These are phyloP conservation scores for Alternaria angustiovoidea DNA, from an alignment of 2,329 filamentous ascomycete species.

Conservation along the genomic window DNA sequence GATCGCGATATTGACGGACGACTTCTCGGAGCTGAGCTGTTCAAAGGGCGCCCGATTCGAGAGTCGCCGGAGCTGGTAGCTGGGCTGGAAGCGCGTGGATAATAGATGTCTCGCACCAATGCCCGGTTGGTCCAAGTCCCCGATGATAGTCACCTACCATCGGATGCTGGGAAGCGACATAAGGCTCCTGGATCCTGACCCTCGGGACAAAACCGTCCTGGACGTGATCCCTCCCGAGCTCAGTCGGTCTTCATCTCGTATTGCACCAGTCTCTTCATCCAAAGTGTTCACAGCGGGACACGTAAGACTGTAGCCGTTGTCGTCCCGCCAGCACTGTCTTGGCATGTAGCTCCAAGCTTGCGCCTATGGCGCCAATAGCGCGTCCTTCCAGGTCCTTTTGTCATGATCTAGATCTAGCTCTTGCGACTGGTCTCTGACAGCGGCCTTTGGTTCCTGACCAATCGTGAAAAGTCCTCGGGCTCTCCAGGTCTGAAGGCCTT, in stretches of 20 bases:
- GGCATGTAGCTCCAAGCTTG: not conserved
- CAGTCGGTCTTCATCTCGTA: not conserved
- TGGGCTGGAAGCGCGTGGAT: not conserved
- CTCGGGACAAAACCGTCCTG: not conserved
- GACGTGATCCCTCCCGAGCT: not conserved
- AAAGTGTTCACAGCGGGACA: not conserved
- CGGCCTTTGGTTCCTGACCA: not conserved
- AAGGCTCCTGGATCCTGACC: not conserved
- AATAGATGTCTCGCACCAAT: not conserved
- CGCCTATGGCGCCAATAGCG: not conserved
- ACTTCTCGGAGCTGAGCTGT: not conserved
- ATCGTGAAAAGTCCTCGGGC: not conserved
- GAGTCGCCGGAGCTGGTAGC: not conserved
- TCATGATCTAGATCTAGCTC: not conserved
- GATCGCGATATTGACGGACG: not conserved
- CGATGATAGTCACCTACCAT: not conserved
- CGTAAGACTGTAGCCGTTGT: not conserved
- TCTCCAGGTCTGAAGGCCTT: not conserved
- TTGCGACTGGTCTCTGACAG: not conserved
- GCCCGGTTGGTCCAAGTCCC: not conserved
- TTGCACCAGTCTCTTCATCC: not conserved
- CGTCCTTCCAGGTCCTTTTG: not conserved
- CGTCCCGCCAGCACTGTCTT: not conserved
- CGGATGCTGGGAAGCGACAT: not conserved
- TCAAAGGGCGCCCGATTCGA: not conserved